Percentiles rank a stretch among this genome's conserved stretches.
These are phyloP conservation scores for Colletotrichum agaves DNA, from an alignment of 2,329 filamentous ascomycete genomes.

Conservation along the genomic window DNA sequence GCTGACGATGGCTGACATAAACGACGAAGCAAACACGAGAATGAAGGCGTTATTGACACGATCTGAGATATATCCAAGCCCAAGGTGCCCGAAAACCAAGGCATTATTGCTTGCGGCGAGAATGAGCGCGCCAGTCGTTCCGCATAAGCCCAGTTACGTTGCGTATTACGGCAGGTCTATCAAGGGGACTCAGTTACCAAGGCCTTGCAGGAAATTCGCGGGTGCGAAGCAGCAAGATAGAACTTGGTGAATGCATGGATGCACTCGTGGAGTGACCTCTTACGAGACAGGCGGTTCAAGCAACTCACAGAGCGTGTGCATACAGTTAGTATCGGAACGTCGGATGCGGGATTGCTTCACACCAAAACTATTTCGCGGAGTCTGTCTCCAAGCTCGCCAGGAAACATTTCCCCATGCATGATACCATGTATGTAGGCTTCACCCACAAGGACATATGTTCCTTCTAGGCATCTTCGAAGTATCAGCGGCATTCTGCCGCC, in stretches of 20 bases:
- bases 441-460: background rate
- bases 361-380: background rate
- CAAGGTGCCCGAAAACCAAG: constrained; percentile 56
- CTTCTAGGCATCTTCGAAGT: background rate
- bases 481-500: constrained; percentile 24
- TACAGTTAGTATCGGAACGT: no score
- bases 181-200: constrained; percentile 66
- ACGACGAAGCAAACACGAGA: constrained; percentile 53
- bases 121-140: constrained; percentile 56
- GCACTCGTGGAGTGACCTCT: no score
- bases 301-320: no score
- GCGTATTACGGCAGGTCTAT: constrained; percentile 65
- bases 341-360: background rate
- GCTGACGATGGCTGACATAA: constrained; percentile 58
- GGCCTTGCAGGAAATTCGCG: constrained; percentile 61
- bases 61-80: constrained; percentile 60
- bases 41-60: constrained; percentile 54
- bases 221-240: constrained; percentile 52
- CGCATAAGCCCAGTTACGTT: constrained; percentile 50
- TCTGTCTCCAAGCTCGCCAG: background rate
- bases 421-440: constrained; percentile 22
- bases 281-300: no score
- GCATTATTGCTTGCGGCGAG: constrained; percentile 60
- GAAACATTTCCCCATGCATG: constrained; percentile 21
- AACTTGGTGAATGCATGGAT: constrained; percentile 20